Evolutionary conservation across 331 rosid genomes (phyloP).

Genomic region (Malus hybrid): DNA sequence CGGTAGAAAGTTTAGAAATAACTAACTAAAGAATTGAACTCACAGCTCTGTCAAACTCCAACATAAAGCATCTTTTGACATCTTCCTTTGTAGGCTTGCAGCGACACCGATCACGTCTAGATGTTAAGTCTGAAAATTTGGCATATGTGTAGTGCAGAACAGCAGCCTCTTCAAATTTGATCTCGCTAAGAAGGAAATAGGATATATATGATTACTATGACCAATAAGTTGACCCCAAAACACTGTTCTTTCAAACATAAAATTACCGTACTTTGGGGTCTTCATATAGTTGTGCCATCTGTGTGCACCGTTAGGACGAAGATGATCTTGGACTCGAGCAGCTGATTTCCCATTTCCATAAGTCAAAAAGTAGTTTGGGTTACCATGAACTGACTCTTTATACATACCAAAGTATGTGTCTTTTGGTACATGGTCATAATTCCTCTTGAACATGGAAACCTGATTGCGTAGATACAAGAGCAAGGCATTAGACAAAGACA

Average conservation of each 20-base stretch:
- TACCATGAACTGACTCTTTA: conserved; percentile 90
- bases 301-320: conserved; percentile 74
- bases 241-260: background rate
- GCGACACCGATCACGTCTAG: conserved; percentile 96
- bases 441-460: conserved; percentile 95
- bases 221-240: conserved; percentile 5
- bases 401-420: conserved; percentile 94
- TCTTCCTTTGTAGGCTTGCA: conserved; percentile 97
- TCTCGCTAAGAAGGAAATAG: conserved; percentile 51
- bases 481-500: background rate
- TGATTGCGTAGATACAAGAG: conserved; percentile 21
- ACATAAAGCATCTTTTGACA: conserved; percentile 98
- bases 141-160: conserved; percentile 95
- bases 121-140: conserved; percentile 88
- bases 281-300: conserved; percentile 63
- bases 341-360: conserved; percentile 97
- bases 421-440: conserved; percentile 90
- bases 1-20: background rate
- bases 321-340: conserved; percentile 90
- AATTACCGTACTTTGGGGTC: conserved; percentile 63
- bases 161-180: conserved; percentile 98
- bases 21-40: conserved; percentile 23
- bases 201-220: conserved; percentile 15
- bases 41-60: conserved; percentile 97
- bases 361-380: conserved; percentile 95